Conservation (phyloP, 23 red algal genomes). For the Chondrus crispus region DNA sequence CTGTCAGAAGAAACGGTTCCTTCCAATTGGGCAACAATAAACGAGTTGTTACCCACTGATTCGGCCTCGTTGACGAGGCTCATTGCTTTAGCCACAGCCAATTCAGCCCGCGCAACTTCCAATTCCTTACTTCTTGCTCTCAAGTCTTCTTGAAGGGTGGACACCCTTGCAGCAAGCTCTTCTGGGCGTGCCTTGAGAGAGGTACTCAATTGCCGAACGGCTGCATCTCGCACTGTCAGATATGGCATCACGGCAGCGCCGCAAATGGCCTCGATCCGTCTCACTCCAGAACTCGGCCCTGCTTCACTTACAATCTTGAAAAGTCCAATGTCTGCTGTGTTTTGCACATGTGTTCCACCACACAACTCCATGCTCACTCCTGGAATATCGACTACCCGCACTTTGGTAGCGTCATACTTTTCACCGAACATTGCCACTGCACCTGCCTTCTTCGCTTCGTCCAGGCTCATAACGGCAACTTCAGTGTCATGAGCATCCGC, state of each 20-base stretch:
- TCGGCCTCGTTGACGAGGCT: conserved; percentile 10
- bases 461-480: conserved; percentile 59
- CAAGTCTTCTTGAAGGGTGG: conserved; percentile 71
- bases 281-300: conserved; percentile 83
- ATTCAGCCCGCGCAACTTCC: conserved; percentile 30
- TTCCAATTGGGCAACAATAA: conserved; percentile 49
- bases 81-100: conserved; percentile 45
- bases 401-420: conserved; percentile 83
- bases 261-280: conserved; percentile 91
- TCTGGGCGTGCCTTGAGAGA: conserved; percentile 65
- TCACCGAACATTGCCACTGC: conserved; percentile 96
- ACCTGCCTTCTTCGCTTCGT: conserved; percentile 75
- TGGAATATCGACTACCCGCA: conserved; percentile 91
- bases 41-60: not conserved
- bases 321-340: conserved; percentile 90
- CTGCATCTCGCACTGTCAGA: conserved; percentile 51
- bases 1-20: conserved; percentile 58
- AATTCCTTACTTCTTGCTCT: conserved; percentile 57
- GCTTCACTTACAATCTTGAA: conserved; percentile 89
- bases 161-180: conserved; percentile 63
- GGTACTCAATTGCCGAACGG: conserved; percentile 60
- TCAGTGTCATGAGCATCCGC: conserved; percentile 45
- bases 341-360: conserved; percentile 92
- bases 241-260: conserved; percentile 75
- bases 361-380: conserved; percentile 93